Conservation (phyloP, 1,284 basidiomycete genomes). For the Melanopsichium pennsylvanicum region DNA sequence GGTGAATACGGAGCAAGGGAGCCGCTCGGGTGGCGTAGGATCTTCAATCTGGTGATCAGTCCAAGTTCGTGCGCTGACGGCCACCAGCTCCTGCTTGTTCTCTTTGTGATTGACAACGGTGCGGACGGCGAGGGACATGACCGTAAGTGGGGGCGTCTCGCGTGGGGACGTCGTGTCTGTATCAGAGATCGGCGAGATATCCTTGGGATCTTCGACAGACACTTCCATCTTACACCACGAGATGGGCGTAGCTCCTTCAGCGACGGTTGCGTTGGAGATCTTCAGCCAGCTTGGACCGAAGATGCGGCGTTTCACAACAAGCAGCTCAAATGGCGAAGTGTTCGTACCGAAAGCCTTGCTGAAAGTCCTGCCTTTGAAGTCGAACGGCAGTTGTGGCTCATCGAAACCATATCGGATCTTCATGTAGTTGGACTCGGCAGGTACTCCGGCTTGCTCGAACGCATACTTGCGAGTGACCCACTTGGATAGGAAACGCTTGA, state of each 20-base stretch:
- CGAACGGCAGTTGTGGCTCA: slow-evolving; percentile 70
- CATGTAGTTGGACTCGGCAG: slow-evolving; percentile 84
- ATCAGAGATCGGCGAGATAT: slow-evolving; percentile 83
- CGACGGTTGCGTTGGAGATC: slow-evolving; percentile 78
- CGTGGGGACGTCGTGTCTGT: slow-evolving; percentile 77
- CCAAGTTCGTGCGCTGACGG: slow-evolving; percentile 85
- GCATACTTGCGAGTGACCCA: slow-evolving; percentile 91
- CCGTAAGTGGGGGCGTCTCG: slow-evolving; percentile 86
- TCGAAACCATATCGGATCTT: slow-evolving; percentile 71
- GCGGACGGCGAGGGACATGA: slow-evolving; percentile 87
- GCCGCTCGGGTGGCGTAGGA: slow-evolving; percentile 67
- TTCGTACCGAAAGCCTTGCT: slow-evolving; percentile 89
- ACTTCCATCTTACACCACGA: slow-evolving; percentile 78
- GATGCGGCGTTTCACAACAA: slow-evolving; percentile 95
- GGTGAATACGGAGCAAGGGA: slow-evolving; percentile 83
- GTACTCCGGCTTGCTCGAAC: slow-evolving; percentile 86
- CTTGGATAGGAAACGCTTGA: slow-evolving; percentile 74
- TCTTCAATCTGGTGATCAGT: slow-evolving; percentile 69
- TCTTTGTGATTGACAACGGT: slow-evolving; percentile 93
- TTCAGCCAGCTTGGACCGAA: slow-evolving; percentile 99
- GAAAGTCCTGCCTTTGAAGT: slow-evolving; percentile 82
- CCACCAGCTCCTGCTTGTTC: slow-evolving; percentile 92
- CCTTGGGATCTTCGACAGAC: slow-evolving; percentile 83
- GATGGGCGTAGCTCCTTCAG: slow-evolving; percentile 46
- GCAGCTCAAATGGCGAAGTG: slow-evolving; percentile 89